Base-by-base conservation (phyloP, 495 filamentous ascomycete genomes). In the Geoglossum glabrum region DNA sequence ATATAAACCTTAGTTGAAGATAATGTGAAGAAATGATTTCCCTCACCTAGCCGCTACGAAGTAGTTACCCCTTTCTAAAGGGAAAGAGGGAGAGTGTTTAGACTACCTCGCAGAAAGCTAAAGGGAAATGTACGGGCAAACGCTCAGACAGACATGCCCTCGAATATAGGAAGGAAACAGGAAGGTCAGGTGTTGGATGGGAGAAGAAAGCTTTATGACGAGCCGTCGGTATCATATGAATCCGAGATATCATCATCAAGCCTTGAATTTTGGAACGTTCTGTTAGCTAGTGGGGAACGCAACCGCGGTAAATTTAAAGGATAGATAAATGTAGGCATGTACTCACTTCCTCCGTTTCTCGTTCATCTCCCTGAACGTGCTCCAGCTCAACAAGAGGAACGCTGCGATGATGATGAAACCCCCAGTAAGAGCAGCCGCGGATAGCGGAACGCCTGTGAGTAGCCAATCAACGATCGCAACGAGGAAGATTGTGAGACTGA, bases 401-500 rank as follows among this genome's bases (percentile, higher is more conserved):
- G 92, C 92, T 0, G 71, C 74, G 60, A 93, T 84, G 64, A 98
- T 98, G 57, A 96, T 65, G 26, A 87, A 59, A 1, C 92, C 90
- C n/a, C 92, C 92, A 10, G 79, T 64, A 2, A 97, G 75, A 3
- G 90, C 83, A 0, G 88, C 83, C 1, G 73, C 65, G 47, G 81
- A 84, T 28, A 95, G 73, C 0, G 84, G 80, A 57, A 79, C 26
- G 26, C 87, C 87, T 1, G 85, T 90, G 59, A 84, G 72, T 49
- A 86, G 63, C 85, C 90, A 94, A 67, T 98, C 92, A 34, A 83
- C 84, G 38, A 96, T 75, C 0, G 90, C 90, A 1, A 98, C 90
- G 55, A 96, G 77, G 74, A 98, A 95, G 62, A 98, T 97, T 17
- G 92, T 97, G 28, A 98, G 76, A 13, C 63, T 65, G 40, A 15